Evolutionary conservation across 306 rosid genomes (phyloP).

Genomic region (Begonia fuchsioides): DNA sequence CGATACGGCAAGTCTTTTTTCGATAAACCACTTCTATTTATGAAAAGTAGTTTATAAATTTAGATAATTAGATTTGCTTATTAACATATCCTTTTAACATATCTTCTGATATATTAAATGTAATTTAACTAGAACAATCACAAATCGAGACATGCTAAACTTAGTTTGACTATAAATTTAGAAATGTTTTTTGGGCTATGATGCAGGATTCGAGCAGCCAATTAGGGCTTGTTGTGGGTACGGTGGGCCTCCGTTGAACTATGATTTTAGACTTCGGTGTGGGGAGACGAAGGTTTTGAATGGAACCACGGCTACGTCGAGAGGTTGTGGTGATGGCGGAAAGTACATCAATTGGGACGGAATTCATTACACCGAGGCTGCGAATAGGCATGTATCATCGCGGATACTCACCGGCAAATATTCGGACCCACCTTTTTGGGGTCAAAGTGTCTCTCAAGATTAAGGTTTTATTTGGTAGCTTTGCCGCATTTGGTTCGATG

Average conservation of each 20-base stretch:
- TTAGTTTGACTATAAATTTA: no score
- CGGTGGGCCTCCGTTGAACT: slow-evolving; percentile 28
- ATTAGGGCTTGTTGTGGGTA: slow-evolving; percentile 30
- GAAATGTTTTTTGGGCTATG: no score
- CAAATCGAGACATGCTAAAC: no score
- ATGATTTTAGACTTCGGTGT: slow-evolving; percentile 17
- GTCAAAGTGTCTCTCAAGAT: slow-evolving; percentile 68
- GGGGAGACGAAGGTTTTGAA: slow-evolving; percentile 16
- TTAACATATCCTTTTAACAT: no score
- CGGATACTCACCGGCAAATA: slow-evolving; percentile 19
- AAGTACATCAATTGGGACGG: slow-evolving; percentile 33
- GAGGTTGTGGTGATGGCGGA: slow-evolving; percentile 12
- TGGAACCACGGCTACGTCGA: slow-evolving; percentile 17
- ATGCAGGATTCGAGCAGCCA: slow-evolving; percentile 21
- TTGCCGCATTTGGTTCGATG: no score
- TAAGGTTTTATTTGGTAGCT: slow-evolving; percentile 26
- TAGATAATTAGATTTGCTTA: no score
- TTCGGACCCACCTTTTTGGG: slow-evolving; percentile 29
- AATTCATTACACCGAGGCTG: slow-evolving; percentile 28
- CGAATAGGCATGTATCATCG: slow-evolving; percentile 17
- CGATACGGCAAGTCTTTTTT: slow-evolving; percentile 10
- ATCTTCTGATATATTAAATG: no score
- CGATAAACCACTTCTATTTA: no score
- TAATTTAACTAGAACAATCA: no score
- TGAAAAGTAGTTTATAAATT: no score